phyloP scores from a whole-genome alignment of 257 asterid genomes.

The Leonotis leonurus region DNA sequence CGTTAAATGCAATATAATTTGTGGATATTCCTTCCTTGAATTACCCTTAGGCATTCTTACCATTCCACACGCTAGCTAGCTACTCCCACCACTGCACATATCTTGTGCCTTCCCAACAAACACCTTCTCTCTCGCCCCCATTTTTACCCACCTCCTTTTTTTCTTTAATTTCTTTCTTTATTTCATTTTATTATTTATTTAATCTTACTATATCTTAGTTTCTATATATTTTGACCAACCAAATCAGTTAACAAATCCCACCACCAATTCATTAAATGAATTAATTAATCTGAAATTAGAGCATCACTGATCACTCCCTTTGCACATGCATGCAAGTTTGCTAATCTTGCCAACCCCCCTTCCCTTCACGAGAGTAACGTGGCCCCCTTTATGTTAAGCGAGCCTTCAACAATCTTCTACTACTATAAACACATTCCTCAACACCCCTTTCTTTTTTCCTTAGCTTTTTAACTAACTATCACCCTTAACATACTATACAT shows the following conservation, averaged over 20 bases:
- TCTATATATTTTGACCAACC: too few species aligned
- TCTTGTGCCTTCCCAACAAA: too few species aligned
- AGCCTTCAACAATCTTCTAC: conserved; percentile 6
- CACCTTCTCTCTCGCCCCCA: too few species aligned
- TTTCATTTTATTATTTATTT: too few species aligned
- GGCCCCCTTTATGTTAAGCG: conserved; percentile 25
- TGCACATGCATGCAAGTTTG: conserved; percentile 58
- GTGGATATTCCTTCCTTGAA: too few species aligned
- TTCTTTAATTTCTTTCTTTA: too few species aligned
- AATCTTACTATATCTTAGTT: too few species aligned
- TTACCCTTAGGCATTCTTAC: too few species aligned
- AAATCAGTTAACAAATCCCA: background rate
- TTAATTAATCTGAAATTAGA: conserved; percentile 1
- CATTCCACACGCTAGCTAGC: too few species aligned
- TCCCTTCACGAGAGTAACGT: conserved; percentile 76
- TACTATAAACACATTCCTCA: conserved; percentile 35
- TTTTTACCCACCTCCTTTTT: too few species aligned
- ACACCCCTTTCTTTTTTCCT: conserved; percentile 3
- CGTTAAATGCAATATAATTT: too few species aligned
- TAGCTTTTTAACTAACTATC: conserved; percentile 6
- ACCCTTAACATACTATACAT: background rate
- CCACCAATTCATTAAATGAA: background rate
- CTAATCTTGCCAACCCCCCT: conserved; percentile 54
- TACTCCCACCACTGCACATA: too few species aligned
- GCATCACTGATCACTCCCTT: conserved; percentile 50